These are phyloP conservation scores for Coelastrella sp. DNA, from an alignment of 139 green algal species.

Conservation along the genomic window DNA sequence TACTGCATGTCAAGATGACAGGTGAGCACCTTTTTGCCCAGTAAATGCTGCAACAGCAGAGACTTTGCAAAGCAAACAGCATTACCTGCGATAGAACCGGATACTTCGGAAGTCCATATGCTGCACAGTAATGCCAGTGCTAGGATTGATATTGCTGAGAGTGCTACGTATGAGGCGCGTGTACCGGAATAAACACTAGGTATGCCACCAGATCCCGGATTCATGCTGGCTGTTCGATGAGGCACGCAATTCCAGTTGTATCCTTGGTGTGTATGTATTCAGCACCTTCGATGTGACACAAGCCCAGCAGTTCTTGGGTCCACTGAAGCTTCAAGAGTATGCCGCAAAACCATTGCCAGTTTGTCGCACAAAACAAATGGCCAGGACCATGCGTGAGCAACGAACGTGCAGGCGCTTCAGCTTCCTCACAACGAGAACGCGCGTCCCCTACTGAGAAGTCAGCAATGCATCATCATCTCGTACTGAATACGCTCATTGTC, in stretches of 20 bases:
- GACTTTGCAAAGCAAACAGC: too few species aligned
- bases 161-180: slow-evolving; percentile 36
- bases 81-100: not conserved
- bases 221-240: too few species aligned
- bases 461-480: too few species aligned
- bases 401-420: not conserved
- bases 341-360: too few species aligned
- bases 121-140: slow-evolving; percentile 35
- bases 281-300: too few species aligned
- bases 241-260: too few species aligned
- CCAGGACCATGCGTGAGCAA: too few species aligned
- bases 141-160: slow-evolving; percentile 40
- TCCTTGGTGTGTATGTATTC: too few species aligned
- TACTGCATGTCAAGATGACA: not conserved
- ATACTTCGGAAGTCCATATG: slow-evolving; percentile 33
- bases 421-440: not conserved
- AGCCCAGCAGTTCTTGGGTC: too few species aligned
- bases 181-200: slow-evolving; percentile 8
- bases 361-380: too few species aligned
- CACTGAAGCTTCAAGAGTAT: too few species aligned
- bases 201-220: not conserved
- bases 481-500: not conserved
- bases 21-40: not conserved
- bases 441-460: too few species aligned
- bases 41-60: not conserved